Evolutionary conservation across 2,329 filamentous ascomycete species (phyloP).

Genomic region (Epicoccum nigrum): DNA sequence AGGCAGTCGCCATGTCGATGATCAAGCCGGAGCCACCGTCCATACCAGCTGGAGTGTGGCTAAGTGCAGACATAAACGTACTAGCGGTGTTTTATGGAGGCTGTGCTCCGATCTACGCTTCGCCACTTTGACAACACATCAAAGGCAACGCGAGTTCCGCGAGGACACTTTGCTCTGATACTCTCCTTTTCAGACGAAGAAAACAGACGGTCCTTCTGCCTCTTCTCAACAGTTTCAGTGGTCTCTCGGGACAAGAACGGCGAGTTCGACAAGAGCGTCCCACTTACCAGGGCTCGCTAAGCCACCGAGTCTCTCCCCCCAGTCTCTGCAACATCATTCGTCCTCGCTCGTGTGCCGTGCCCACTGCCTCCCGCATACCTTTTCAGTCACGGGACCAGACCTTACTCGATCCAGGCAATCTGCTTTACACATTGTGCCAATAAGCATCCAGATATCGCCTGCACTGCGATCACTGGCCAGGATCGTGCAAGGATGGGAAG

Average conservation of each 20-base stretch:
- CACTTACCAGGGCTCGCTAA: constrained; percentile 38
- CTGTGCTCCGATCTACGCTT: constrained; percentile 39
- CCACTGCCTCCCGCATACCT: constrained; percentile 31
- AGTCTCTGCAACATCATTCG: constrained; percentile 40
- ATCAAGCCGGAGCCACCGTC: constrained; percentile 35
- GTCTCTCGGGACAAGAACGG: constrained; percentile 25
- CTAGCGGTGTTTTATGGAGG: constrained; percentile 38
- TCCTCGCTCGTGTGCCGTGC: constrained; percentile 29
- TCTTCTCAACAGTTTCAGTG: constrained; percentile 32
- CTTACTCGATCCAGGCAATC: constrained; percentile 27
- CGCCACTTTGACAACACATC: constrained; percentile 44
- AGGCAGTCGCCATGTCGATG: constrained; percentile 11
- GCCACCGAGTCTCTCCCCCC: constrained; percentile 37
- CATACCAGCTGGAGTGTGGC: constrained; percentile 40
- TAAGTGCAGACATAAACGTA: constrained; percentile 30
- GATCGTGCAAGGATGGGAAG: constrained; percentile 31
- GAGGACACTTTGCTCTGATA: constrained; percentile 4
- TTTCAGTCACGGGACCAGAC: constrained; percentile 38
- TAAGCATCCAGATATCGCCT: constrained; percentile 21
- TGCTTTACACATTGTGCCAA: constrained; percentile 31
- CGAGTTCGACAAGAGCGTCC: constrained; percentile 27
- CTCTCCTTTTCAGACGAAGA: constrained; percentile 9
- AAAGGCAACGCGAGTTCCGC: constrained; percentile 24
- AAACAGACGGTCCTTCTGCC: constrained; percentile 23
- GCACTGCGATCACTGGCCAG: constrained; percentile 28